Evolutionary conservation across 495 filamentous ascomycete genomes (phyloP), one percentile per base, ranked within the genome.

Genomic region (Neurospora tetraspora): DNA sequence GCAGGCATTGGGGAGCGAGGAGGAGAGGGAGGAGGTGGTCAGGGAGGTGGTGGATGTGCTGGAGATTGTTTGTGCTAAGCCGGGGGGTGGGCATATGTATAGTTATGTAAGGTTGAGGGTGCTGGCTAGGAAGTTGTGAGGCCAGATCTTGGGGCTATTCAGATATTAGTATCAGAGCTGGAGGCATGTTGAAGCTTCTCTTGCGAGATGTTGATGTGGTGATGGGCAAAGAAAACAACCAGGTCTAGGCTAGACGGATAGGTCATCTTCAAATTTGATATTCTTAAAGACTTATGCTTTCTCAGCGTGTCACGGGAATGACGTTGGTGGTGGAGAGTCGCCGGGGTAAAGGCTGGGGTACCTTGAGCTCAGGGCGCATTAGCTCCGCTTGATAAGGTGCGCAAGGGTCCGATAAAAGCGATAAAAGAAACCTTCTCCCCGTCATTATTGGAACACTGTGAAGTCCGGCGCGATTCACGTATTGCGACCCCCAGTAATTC

Each of bases 51-150:
- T 85, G 23, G 85, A 87, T 36, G 83, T 91, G 34, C 77, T 93
- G 43, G 82, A 89, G 76, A 80, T 78, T 3, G 85, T 90, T 23
- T 86, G 78, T 79, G 83, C 71, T 82, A 88, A 79, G 73, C 82
- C 81, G 8, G 87, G 88, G 75, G 90, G 89, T 7, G 87, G 85
- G 71, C 83, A 87, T 76, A 89, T 86, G 82, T 76, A 93, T 71
- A 87, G 86, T n/a, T 94, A 94, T 85, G 86, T 91, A n/a, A 83
- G 92, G 74, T 82, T 93, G 80, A 88, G 91, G 76, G 90, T 85
- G 14, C 71, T 92, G 68, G 91, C 88, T 36, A 84, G 81, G 76
- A 91, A 85, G 80, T 53, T 53, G 8, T 85, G 61, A 85, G 74
- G 65, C 71, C 38, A 43, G 20, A 53, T 36, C 3, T 59, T 68